Evolutionary conservation across 345 rosid species (phyloP).

Genomic region (Citrus inodora): DNA sequence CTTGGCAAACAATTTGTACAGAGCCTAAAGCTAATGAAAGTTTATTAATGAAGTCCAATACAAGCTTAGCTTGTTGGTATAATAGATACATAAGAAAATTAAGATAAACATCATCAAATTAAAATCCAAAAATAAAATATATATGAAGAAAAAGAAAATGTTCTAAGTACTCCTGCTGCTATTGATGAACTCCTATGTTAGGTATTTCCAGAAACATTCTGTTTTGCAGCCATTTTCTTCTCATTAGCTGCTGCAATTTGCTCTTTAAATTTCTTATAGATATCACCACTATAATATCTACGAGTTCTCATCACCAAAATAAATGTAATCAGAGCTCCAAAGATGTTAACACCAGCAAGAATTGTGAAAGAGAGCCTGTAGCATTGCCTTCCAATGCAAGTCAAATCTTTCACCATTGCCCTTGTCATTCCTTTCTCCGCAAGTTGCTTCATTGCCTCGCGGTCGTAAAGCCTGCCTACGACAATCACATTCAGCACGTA

Average conservation of each 20-base stretch:
- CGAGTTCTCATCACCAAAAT: conserved; percentile 54
- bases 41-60: neutral
- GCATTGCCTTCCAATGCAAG: conserved; percentile 48
- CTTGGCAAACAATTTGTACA: neutral
- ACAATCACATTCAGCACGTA: conserved; percentile 52
- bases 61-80: neutral
- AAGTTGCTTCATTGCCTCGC: conserved; percentile 46
- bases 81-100: neutral
- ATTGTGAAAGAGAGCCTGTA: conserved; percentile 52
- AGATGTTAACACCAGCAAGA: conserved; percentile 43
- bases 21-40: neutral
- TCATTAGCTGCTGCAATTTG: neutral
- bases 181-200: neutral
- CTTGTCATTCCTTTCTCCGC: conserved; percentile 28
- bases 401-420: conserved; percentile 24
- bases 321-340: conserved; percentile 42
- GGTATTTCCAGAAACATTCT: neutral
- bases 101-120: neutral
- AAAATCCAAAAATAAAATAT: neutral
- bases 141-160: neutral
- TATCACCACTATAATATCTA: conserved; percentile 54
- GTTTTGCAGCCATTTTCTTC: neutral
- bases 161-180: neutral
- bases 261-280: conserved; percentile 52
- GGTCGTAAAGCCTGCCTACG: conserved; percentile 50